These are phyloP conservation scores for Ceratobasidium sp. DNA, from an alignment of 1,284 basidiomycete species.

Conservation along the genomic window DNA sequence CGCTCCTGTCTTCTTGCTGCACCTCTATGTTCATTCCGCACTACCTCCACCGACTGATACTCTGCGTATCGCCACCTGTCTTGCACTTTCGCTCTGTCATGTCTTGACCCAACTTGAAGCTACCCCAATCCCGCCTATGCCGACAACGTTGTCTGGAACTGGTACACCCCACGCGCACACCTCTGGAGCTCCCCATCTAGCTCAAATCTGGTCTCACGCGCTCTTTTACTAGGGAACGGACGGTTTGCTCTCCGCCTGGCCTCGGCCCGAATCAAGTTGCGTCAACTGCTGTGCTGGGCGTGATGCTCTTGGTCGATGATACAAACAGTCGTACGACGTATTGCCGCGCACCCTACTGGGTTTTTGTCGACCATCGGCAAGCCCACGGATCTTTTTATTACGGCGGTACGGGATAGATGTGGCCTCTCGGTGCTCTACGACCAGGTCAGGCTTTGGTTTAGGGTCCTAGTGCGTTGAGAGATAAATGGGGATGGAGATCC, in stretches of 20 bases:
- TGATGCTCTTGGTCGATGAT: conserved; percentile 94
- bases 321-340: conserved; percentile 77
- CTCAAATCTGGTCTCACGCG: conserved; percentile 58
- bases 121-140: conserved; percentile 95
- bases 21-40: conserved; percentile 72
- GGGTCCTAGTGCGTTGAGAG: conserved; percentile 76
- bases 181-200: conserved; percentile 65
- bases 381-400: conserved; percentile 67
- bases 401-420: conserved; percentile 77
- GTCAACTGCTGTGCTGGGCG: conserved; percentile 83
- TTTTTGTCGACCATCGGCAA: conserved; percentile 78
- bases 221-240: too few species aligned
- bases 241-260: conserved; percentile 94
- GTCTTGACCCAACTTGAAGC: conserved; percentile 82
- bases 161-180: conserved; percentile 63
- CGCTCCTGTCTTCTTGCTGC: conserved; percentile 71
- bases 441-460: conserved; percentile 91
- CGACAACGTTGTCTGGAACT: conserved; percentile 95
- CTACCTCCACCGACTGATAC: conserved; percentile 72
- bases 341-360: conserved; percentile 77
- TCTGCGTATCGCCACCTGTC: conserved; percentile 66
- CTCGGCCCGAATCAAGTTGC: conserved; percentile 90
- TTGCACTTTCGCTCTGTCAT: conserved; percentile 83
- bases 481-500: conserved; percentile 81
- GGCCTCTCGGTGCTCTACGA: conserved; percentile 87